Evolutionary conservation across 768 basidiomycete species (phyloP).

Genomic region (Heimioporus sp.): DNA sequence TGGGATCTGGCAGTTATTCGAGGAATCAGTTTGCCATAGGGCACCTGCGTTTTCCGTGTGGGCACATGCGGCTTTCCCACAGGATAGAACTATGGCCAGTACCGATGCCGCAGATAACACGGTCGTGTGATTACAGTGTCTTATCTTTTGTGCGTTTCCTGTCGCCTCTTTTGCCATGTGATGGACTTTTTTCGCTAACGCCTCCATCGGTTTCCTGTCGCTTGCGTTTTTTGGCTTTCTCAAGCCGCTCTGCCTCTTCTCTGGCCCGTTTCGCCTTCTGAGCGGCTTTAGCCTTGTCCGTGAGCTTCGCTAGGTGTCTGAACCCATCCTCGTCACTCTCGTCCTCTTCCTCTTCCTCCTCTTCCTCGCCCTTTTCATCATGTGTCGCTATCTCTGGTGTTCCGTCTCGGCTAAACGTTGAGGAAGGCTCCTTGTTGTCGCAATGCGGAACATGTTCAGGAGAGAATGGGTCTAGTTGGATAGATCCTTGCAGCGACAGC

Average conservation of each 20-base stretch:
- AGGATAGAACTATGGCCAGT: too few species aligned
- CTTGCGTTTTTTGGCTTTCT: slow-evolving; percentile 32
- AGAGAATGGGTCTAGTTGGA: slow-evolving; percentile 76
- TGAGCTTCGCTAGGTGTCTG: slow-evolving; percentile 27
- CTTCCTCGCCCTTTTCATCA: slow-evolving; percentile 8
- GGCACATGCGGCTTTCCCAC: too few species aligned
- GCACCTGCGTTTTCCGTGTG: too few species aligned
- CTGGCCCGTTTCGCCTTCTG: slow-evolving; percentile 23
- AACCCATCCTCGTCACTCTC: slow-evolving; percentile 34
- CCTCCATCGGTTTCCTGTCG: slow-evolving; percentile 20
- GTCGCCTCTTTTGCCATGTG: slow-evolving; percentile 6
- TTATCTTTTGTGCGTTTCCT: slow-evolving; percentile 15
- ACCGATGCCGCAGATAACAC: neutral
- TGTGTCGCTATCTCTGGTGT: slow-evolving; percentile 16
- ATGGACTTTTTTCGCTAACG: slow-evolving; percentile 5
- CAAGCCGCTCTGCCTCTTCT: slow-evolving; percentile 26
- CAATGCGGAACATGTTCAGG: slow-evolving; percentile 47
- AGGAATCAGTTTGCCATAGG: too few species aligned
- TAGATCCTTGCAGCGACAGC: slow-evolving; percentile 84
- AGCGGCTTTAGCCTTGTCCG: slow-evolving; percentile 28
- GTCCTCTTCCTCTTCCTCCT: slow-evolving; percentile 15
- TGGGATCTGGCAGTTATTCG: too few species aligned
- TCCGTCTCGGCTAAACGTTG: slow-evolving; percentile 7
- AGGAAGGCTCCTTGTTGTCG: slow-evolving; percentile 11
- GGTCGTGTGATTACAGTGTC: slow-evolving; percentile 4